These are phyloP conservation scores for Tetrastigma voinierianum DNA, from an alignment of 164 flowering plant species.

Conservation along the genomic window DNA sequence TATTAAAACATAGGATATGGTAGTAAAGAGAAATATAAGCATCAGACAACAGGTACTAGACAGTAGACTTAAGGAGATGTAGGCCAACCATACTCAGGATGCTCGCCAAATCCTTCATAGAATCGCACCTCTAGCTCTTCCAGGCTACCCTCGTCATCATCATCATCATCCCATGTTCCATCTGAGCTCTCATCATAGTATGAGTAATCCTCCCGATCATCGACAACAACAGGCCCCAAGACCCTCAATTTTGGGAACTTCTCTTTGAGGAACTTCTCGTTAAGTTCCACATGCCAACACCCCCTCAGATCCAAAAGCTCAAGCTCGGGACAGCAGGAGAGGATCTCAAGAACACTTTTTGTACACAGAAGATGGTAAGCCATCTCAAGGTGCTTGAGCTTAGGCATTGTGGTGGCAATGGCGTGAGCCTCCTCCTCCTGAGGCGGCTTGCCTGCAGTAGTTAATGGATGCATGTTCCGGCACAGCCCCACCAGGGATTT, in stretches of 20 bases:
- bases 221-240: slow-evolving; percentile 40
- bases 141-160: slow-evolving; percentile 28
- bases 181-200: slow-evolving; percentile 30
- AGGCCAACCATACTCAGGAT: slow-evolving; percentile 37
- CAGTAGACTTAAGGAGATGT: slow-evolving; percentile 34
- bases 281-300: slow-evolving; percentile 53
- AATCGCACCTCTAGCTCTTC: slow-evolving; percentile 43
- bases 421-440: slow-evolving; percentile 74
- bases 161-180: slow-evolving; percentile 42
- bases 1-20: slow-evolving; percentile 6
- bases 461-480: slow-evolving; percentile 65
- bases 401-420: slow-evolving; percentile 76
- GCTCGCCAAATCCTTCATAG: slow-evolving; percentile 30
- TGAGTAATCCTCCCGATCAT: slow-evolving; percentile 39
- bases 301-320: slow-evolving; percentile 68
- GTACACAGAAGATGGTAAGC: slow-evolving; percentile 48
- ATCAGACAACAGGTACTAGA: not conserved
- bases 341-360: slow-evolving; percentile 21
- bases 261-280: slow-evolving; percentile 32
- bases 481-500: slow-evolving; percentile 44
- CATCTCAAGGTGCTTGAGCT: slow-evolving; percentile 66
- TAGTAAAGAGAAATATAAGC: slow-evolving; percentile 1
- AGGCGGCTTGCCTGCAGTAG: slow-evolving; percentile 27
- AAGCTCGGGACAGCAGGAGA: slow-evolving; percentile 37
- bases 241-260: slow-evolving; percentile 38